Base-by-base conservation (phyloP, 805 yeast genomes). In the Metschnikowia aberdeeniae region DNA sequence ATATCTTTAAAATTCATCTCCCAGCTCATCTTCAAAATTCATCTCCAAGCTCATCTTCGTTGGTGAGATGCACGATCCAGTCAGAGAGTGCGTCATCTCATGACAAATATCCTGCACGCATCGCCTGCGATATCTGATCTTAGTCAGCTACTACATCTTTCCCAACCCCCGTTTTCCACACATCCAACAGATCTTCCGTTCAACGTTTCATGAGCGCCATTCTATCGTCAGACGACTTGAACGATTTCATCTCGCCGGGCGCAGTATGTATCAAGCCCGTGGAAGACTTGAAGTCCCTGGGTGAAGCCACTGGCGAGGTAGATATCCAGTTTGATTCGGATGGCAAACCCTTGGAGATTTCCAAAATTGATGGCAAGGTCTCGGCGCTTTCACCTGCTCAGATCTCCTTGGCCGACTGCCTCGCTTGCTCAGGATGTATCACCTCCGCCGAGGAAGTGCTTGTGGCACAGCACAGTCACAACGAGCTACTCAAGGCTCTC, bases 391-490 rank as follows among this genome's bases (percentile, higher is more conserved):
- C 83, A 24, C 82, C 89, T 42, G 98, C 97, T 0, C 92, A 86
- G 52, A 92, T 93, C 38, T 85, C 93, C 1, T 67, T 93, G 41
- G 83, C 89, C 14, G 99, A 93, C 68, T 93, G 99, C 65, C 70
- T 93, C 43, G 99, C 99, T 0, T 93, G 99, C 60, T 82, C 95
- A 7, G 99, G 99, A 0, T 93, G 99, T 63, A 89, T 93, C 44
- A 93, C 99, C 0, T 86, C 96, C 4, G 95, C 97, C n/a, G 99
- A 93, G 61, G 96, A 92, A 51, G 89, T 93, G 6, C 68, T 93
- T 37, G 85, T 93, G 34, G 88, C 96, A 2, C 84, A 88, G 53
- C 99, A 93, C 62, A 86, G 95, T 32, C 95, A 90, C 56, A 79
- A 78, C 19, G 90, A 90, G 55, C 74, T 93, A 38, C 53, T 89